Evolutionary conservation across 306 rosid genomes (phyloP), one percentile per base, ranked within the genome.

Genomic region (Prunus fruticosa): DNA sequence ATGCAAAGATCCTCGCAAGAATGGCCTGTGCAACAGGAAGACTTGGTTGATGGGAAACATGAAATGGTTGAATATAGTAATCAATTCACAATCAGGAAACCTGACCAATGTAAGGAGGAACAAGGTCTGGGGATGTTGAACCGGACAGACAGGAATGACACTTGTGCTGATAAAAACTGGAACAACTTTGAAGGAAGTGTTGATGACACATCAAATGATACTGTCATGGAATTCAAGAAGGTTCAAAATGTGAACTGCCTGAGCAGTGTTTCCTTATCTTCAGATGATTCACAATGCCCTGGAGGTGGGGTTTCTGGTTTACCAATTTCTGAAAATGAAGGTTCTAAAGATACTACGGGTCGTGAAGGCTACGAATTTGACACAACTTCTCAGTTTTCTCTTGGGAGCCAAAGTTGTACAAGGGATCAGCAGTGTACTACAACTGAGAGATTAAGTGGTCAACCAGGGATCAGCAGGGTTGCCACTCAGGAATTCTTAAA

Each of bases 351-450:
- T 69, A 69, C 57, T 76, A 20, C 12, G 30, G 69, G 49, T n/a
- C 28, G n/a, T 27, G 78, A 54, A 73, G 83, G 62, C 69, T 73
- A 76, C 62, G 79, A 72, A 67, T 66, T 69, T 56, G 86, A 87
- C 64, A 67, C 50, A 53, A 27, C 69, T 73, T 63, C 75, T 79
- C 75, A 85, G 71, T 41, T 45, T 76, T 51, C 75, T 30, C 69
- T 65, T 69, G 85, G 80, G 73, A 88, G 83, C 83, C 93, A 79
- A 84, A 78, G 60, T 64, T 83, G 87, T 70, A 41, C 70, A 47
- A 71, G 74, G 64, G 79, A 74, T 76, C 62, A 51, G 75, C 80
- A 75, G 46, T 70, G 67, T 81, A 56, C 62, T 72, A 52, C 74
- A 62, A 15, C 38, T 0, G 82, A 78, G 64, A 78, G 79, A 51